These are phyloP conservation scores for Sanguinoderma infundibulare DNA, from an alignment of 1,284 basidiomycete genomes.

Conservation along the genomic window DNA sequence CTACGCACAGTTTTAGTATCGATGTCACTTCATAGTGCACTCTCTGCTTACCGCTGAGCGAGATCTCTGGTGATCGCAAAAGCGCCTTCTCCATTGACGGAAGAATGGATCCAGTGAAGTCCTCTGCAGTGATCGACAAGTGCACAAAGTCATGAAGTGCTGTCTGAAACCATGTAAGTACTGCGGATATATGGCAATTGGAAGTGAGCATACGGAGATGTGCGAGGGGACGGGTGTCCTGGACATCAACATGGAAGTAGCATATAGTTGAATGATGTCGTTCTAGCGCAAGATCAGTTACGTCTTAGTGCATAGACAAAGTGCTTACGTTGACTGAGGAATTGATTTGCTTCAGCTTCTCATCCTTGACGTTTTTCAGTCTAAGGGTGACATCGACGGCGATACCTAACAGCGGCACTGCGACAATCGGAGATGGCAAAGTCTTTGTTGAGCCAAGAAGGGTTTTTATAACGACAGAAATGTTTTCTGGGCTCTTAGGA, in stretches of 20 bases:
- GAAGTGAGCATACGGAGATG: constrained; percentile 44
- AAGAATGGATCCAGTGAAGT: constrained; percentile 56
- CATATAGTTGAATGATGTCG: constrained; percentile 58
- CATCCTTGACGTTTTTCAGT: constrained; percentile 56
- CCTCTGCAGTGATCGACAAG: constrained; percentile 51
- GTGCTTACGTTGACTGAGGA: constrained; percentile 47
- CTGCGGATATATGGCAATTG: constrained; percentile 18
- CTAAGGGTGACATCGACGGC: constrained; percentile 65
- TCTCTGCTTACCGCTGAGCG: constrained; percentile 54
- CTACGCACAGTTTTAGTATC: constrained; percentile 36
- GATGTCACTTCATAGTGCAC: too few species aligned
- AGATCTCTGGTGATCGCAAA: constrained; percentile 74
- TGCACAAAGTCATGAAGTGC: constrained; percentile 67
- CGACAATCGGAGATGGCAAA: constrained; percentile 48
- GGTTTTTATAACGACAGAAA: constrained; percentile 46
- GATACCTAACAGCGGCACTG: constrained; percentile 61
- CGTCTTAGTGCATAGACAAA: neutral
- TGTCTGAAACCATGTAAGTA: constrained; percentile 37
- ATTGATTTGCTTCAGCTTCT: constrained; percentile 45
- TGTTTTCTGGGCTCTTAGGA: constrained; percentile 43
- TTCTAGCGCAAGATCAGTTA: constrained; percentile 38
- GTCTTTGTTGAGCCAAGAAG: constrained; percentile 55
- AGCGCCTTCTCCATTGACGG: constrained; percentile 77
- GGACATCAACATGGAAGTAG: constrained; percentile 57
- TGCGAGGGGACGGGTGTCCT: constrained; percentile 56